phyloP scores from a whole-genome alignment of 1,139 yeast species.

The Sugiyamaella japonica region DNA sequence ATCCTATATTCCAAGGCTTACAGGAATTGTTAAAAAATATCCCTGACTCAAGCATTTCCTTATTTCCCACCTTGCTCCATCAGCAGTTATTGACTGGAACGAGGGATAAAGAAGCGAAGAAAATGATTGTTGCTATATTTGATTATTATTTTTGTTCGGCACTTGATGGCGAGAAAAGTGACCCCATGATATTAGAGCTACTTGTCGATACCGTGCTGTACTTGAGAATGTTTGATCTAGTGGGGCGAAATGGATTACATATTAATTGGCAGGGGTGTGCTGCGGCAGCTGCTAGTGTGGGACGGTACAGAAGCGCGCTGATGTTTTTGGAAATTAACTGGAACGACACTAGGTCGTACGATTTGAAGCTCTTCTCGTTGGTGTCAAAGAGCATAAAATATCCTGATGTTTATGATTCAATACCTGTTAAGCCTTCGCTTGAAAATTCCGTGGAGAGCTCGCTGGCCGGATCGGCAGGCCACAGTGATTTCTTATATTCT shows the following conservation, averaged over 20 bases:
- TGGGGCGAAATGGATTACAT: not conserved
- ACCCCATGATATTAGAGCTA: not conserved
- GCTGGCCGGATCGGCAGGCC: conserved; percentile 17
- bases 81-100: conserved; percentile 14
- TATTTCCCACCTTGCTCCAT: conserved; percentile 44
- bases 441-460: conserved; percentile 48
- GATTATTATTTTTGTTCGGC: conserved; percentile 1
- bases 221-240: conserved; percentile 10
- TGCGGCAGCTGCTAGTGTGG: conserved; percentile 18
- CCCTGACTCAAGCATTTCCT: conserved; percentile 30
- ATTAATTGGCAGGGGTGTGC: conserved; percentile 16
- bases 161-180: not conserved
- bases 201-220: conserved; percentile 13
- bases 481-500: conserved; percentile 35
- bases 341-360: conserved; percentile 15
- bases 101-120: not conserved
- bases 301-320: conserved; percentile 24
- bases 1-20: conserved; percentile 13
- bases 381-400: conserved; percentile 58
- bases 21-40: conserved; percentile 15
- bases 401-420: conserved; percentile 60
- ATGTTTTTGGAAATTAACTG: conserved; percentile 27
- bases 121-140: not conserved
- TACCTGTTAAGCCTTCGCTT: conserved; percentile 61
- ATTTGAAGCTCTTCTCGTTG: conserved; percentile 19